Evolutionary conservation across 2,329 filamentous ascomycete genomes (phyloP).

Genomic region (Dothideomycetes sp.): DNA sequence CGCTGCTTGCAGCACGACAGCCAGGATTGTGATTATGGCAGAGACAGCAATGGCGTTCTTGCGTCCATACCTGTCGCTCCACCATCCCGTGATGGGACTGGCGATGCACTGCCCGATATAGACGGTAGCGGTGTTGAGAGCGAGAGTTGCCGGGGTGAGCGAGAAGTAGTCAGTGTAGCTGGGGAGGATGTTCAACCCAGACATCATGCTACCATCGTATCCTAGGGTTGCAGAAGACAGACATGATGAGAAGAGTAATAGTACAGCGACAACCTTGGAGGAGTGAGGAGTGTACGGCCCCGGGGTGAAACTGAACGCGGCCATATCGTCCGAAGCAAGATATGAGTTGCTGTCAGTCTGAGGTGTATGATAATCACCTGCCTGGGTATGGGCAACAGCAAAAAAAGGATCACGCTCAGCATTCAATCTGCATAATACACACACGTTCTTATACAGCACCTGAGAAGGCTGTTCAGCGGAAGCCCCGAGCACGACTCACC

Average conservation of each 20-base stretch:
- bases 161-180: conserved; percentile 46
- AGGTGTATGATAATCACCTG: too few relatives aligned
- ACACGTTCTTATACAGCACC: too few relatives aligned
- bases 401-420: background rate
- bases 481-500: too few relatives aligned
- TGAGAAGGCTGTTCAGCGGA: too few relatives aligned
- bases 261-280: background rate
- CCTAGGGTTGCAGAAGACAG: conserved; percentile 14
- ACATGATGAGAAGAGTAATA: background rate
- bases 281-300: background rate
- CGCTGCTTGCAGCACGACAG: conserved; percentile 35
- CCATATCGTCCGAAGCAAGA: background rate
- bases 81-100: conserved; percentile 30
- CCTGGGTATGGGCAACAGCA: too few relatives aligned
- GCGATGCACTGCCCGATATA: conserved; percentile 42
- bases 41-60: conserved; percentile 32
- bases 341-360: too few relatives aligned
- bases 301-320: background rate
- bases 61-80: conserved; percentile 33
- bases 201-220: conserved; percentile 41
- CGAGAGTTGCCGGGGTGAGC: conserved; percentile 41
- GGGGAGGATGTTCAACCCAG: conserved; percentile 47
- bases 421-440: too few relatives aligned
- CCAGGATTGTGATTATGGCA: conserved; percentile 32
- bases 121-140: conserved; percentile 45